Conservation (phyloP, 2,329 filamentous ascomycete genomes). For the Ascochyta pisi region DNA sequence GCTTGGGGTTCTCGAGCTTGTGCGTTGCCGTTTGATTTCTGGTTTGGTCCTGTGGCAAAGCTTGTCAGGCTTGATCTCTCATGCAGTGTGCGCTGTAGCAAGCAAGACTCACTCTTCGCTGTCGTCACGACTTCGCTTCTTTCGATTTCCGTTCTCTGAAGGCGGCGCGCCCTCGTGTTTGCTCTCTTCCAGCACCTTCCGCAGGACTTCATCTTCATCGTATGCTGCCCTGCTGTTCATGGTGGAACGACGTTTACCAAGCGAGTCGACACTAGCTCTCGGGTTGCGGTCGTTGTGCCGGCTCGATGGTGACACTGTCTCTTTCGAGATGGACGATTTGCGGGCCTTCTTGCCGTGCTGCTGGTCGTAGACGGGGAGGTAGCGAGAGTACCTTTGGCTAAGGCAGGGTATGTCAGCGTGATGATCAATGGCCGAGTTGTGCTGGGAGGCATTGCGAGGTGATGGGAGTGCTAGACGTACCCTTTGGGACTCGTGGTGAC, state of each 20-base stretch:
- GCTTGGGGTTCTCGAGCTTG: constrained; percentile 59
- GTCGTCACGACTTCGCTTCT: constrained; percentile 87
- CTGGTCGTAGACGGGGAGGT: constrained; percentile 65
- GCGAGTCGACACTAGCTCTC: constrained; percentile 62
- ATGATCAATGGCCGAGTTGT: not conserved
- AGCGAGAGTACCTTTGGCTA: constrained; percentile 69
- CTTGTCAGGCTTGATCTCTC: constrained; percentile 34
- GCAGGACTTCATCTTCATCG: constrained; percentile 89
- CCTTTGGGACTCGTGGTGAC: constrained; percentile 81
- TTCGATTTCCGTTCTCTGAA: constrained; percentile 65
- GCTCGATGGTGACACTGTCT: constrained; percentile 62
- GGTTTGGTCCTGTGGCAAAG: constrained; percentile 67
- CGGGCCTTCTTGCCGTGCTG: constrained; percentile 59
- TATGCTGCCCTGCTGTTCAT: constrained; percentile 98
- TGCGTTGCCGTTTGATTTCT: constrained; percentile 81
- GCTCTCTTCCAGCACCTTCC: constrained; percentile 92
- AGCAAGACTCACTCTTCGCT: constrained; percentile 82
- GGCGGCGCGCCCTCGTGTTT: constrained; percentile 74
- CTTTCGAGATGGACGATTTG: constrained; percentile 71
- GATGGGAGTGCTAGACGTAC: constrained; percentile 62
- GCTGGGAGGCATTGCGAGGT: not conserved
- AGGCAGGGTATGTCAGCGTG: constrained; percentile 9
- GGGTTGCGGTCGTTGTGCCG: constrained; percentile 63
- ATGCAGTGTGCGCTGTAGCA: constrained; percentile 9
- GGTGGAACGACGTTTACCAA: constrained; percentile 86